Base-by-base conservation (phyloP, 805 yeast species). In the Candida michaelii region DNA sequence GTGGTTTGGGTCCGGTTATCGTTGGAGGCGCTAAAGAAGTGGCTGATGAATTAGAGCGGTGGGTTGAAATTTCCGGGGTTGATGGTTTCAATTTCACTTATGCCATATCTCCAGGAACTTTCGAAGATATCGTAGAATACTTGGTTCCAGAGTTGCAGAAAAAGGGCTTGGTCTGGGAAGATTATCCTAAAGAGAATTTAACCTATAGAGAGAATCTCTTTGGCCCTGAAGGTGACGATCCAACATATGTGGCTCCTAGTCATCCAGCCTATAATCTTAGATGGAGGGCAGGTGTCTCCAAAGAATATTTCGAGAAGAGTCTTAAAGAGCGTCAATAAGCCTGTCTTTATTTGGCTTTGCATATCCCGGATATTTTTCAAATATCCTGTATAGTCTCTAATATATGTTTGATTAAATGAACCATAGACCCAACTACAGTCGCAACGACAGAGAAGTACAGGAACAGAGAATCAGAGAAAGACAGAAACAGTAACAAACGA, bases 1-100 rank as follows among this genome's bases (percentile, higher is more conserved):
- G 61, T 12, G 65, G 65, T 7, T 44, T 62, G 7, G 71, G 71
- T 13, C 53, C 56, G n/a, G 48, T 55, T 8, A 44, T 66, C 24
- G 50, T 59, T 27, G 76, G 77, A 1, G 57, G 62, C 10, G 57
- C 70, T 5, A 47, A 49, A 12, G 61, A 63, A 30, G 69, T 71
- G 17, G 74, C 72, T 5, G 71, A 70, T 40, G 60, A 61, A 48
- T 54, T 71, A 30, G 66, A 66, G 42, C 45, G 54, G 33, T 72
- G 72, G 67, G 66, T 64, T 3, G 62, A 63, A n/a, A 55, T 60
- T 16, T 57, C 69, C 17, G 74, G 67, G 17, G 60, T 71, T n/a
- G 77, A 71, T 47, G 76, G 76, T 1, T 69, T 70, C 51, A 71
- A 71, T 44, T 51, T 71, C 42, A 61, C 65, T 3, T 63, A 68